A percentile compares a stretch with the other conserved stretches of the same genome.
phyloP scores from a whole-genome alignment of 345 rosid genomes.

The Gynandropsis gynandra region DNA sequence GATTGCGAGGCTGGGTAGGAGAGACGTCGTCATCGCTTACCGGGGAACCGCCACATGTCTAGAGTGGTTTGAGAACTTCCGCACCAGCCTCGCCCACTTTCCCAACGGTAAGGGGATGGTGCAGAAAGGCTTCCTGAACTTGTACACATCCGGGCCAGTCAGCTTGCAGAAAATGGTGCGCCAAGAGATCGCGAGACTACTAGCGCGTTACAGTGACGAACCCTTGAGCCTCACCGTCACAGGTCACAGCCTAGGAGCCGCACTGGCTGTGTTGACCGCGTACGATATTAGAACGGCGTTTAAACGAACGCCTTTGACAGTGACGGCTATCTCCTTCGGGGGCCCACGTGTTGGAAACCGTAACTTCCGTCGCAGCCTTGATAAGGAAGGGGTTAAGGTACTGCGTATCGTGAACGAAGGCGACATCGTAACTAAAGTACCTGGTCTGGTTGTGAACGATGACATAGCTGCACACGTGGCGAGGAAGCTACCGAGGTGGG shows the following conservation, averaged over 20 bases:
- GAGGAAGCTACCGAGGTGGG: constrained; percentile 43
- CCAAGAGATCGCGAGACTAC: no score
- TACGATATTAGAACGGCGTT: constrained; percentile 36
- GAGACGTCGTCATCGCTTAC: constrained; percentile 55
- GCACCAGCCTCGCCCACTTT: constrained; percentile 61
- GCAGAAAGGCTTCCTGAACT: constrained; percentile 69
- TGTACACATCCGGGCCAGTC: no score
- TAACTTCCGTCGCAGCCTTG: constrained; percentile 47
- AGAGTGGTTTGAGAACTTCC: constrained; percentile 56
- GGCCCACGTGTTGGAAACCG: constrained; percentile 68
- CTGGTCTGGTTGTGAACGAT: constrained; percentile 63
- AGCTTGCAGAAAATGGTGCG: no score
- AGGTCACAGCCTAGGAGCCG: constrained; percentile 70
- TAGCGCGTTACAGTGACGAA: constrained; percentile 39
- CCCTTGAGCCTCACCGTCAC: constrained; percentile 55
- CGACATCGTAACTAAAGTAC: constrained; percentile 53
- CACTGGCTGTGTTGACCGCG: constrained; percentile 61
- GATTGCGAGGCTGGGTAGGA: constrained; percentile 39
- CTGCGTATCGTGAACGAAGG: constrained; percentile 55
- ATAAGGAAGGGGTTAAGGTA: constrained; percentile 48
- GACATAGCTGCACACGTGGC: constrained; percentile 23
- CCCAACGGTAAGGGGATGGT: no score
- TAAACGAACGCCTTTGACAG: constrained; percentile 36
- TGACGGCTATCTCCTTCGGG: constrained; percentile 40
- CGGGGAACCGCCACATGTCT: constrained; percentile 63